phyloP scores from a whole-genome alignment of 2,329 filamentous ascomycete genomes.

The Reticulascus tulasneorum region DNA sequence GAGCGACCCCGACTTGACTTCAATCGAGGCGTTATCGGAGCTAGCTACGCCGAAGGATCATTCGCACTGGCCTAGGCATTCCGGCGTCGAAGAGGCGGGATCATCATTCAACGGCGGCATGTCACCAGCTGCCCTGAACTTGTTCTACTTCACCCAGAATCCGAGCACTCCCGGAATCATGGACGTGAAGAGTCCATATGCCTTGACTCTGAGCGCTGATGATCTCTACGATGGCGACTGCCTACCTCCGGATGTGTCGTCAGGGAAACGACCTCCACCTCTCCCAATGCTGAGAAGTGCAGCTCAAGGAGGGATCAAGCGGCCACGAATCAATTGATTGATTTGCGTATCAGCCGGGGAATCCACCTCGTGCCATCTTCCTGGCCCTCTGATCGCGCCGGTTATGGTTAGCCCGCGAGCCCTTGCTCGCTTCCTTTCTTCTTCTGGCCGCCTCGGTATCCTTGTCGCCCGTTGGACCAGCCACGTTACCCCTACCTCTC shows the following conservation, averaged over 20 bases:
- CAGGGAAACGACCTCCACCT: constrained; percentile 3
- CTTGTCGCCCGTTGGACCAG: constrained; percentile 63
- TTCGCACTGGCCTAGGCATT: constrained; percentile 23
- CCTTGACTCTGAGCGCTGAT: constrained; percentile 28
- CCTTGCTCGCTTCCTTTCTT: constrained; percentile 78
- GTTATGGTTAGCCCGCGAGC: constrained; percentile 81
- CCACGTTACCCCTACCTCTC: constrained; percentile 55
- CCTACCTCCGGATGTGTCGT: not conserved
- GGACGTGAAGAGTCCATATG: constrained; percentile 35
- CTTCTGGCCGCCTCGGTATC: constrained; percentile 68
- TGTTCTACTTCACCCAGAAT: constrained; percentile 20
- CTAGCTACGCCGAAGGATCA: constrained; percentile 37
- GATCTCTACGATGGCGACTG: constrained; percentile 25
- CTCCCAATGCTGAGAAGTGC: constrained; percentile 13
- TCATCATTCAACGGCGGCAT: constrained; percentile 26
- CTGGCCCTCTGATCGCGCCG: constrained; percentile 65
- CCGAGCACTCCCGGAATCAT: constrained; percentile 25
- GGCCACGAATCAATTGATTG: constrained; percentile 18
- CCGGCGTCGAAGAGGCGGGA: constrained; percentile 29
- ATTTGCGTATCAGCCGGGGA: constrained; percentile 23
- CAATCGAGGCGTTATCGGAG: constrained; percentile 35
- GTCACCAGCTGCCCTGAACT: constrained; percentile 21
- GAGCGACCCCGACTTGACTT: constrained; percentile 33
- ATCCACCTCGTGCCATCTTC: constrained; percentile 57
- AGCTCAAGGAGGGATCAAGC: constrained; percentile 20